Percentiles rank a stretch among this genome's conserved stretches.
These are phyloP conservation scores for Saccharomycopsis microspora DNA, from an alignment of 805 yeast species.

Conservation along the genomic window DNA sequence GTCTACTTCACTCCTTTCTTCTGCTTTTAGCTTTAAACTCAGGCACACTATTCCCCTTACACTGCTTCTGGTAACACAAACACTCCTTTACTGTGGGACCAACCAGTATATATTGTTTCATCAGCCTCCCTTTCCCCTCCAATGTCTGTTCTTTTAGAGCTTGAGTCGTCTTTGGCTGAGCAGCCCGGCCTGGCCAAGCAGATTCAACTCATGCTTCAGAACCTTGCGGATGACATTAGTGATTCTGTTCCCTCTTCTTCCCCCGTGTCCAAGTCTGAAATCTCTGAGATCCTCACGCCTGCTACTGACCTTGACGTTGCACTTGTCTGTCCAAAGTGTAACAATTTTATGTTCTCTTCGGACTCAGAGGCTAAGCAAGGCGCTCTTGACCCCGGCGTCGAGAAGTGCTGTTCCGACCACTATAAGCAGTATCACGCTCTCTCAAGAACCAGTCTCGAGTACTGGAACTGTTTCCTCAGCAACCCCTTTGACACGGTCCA, in stretches of 20 bases:
- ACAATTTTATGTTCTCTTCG: conserved; percentile 19
- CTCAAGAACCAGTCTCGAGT: conserved; percentile 26
- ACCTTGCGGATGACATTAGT: conserved; percentile 12
- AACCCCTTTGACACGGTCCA: conserved; percentile 33
- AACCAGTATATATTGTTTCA: not conserved
- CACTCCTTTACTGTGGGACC: too few species aligned
- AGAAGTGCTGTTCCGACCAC: conserved; percentile 19
- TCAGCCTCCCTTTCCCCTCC: not conserved
- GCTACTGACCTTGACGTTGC: conserved; percentile 18
- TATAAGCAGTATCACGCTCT: conserved; percentile 8
- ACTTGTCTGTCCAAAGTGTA: conserved; percentile 20
- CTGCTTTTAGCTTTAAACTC: too few species aligned
- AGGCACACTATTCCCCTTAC: too few species aligned
- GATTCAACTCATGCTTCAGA: conserved; percentile 12
- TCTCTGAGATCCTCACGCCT: conserved; percentile 19
- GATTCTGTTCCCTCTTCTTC: not conserved
- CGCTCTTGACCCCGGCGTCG: conserved; percentile 8
- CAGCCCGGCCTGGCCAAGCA: conserved; percentile 9
- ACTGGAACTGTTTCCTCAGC: conserved; percentile 34
- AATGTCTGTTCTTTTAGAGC: conserved; percentile 12
- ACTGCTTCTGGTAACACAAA: too few species aligned
- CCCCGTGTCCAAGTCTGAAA: conserved; percentile 22
- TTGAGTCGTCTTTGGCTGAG: conserved; percentile 15
- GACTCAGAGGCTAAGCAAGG: conserved; percentile 19
- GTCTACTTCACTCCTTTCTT: too few species aligned